A percentile compares a stretch with the other conserved stretches of the same genome.
These are phyloP conservation scores for Colletotrichum magnum DNA, from an alignment of 2,329 filamentous ascomycete species.

Conservation along the genomic window DNA sequence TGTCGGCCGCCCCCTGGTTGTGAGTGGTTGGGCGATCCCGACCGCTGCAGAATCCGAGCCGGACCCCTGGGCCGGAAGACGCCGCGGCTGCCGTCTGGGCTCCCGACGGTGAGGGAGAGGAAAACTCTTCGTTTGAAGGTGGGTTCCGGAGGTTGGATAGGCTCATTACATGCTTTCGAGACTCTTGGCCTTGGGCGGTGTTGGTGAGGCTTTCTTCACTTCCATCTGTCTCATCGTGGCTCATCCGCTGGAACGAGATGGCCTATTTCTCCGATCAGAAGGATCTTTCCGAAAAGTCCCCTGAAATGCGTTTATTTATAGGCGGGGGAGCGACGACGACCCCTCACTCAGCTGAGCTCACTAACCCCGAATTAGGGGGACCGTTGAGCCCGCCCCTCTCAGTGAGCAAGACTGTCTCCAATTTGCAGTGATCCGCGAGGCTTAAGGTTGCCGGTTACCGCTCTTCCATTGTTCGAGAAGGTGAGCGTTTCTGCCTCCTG, in stretches of 20 bases:
- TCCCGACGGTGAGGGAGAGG: constrained; percentile 28
- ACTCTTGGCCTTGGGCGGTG: neutral
- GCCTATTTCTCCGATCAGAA: constrained; percentile 21
- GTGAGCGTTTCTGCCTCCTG: neutral
- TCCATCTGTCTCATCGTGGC: neutral
- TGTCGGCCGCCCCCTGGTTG: neutral
- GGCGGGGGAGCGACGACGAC: constrained; percentile 14
- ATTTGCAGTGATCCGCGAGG: neutral
- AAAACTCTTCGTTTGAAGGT: neutral
- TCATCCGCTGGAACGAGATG: neutral
- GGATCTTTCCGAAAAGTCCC: constrained; percentile 14
- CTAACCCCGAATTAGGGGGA: neutral
- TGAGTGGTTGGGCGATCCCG: neutral
- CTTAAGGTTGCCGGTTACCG: neutral
- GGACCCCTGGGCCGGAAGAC: neutral
- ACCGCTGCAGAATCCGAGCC: neutral
- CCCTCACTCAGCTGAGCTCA: constrained; percentile 29
- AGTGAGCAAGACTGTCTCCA: neutral
- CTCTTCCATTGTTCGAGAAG: constrained; percentile 10
- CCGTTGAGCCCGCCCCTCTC: constrained; percentile 33
- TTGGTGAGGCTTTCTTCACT: neutral
- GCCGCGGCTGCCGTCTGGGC: neutral
- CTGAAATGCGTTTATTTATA: constrained; percentile 29
- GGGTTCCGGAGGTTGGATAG: neutral
- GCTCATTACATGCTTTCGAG: neutral